Evolutionary conservation across 1,284 basidiomycete genomes (phyloP).

Genomic region (Puccinia brachypodii): DNA sequence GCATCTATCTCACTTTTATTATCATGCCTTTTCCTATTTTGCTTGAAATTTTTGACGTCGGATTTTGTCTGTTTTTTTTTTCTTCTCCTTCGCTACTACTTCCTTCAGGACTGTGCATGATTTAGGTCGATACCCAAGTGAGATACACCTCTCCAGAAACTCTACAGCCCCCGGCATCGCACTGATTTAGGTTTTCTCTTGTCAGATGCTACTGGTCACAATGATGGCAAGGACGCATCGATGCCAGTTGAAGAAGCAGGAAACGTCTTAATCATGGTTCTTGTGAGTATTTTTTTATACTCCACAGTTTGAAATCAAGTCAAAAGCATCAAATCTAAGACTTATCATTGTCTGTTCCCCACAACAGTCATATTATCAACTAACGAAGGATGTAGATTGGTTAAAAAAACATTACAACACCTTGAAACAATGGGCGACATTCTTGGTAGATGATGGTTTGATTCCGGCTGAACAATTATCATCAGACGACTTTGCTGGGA

Average conservation of each 20-base stretch:
- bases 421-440: conserved; percentile 55
- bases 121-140: conserved; percentile 55
- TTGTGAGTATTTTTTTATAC: conserved; percentile 22
- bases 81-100: neutral
- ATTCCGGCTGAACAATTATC: conserved; percentile 55
- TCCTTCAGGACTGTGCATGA: conserved; percentile 57
- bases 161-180: neutral
- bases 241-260: conserved; percentile 50
- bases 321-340: too few relatives aligned
- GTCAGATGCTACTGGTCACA: conserved; percentile 51
- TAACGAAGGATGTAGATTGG: conserved; percentile 50
- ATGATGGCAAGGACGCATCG: conserved; percentile 53
- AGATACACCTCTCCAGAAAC: neutral
- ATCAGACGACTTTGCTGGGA: conserved; percentile 57
- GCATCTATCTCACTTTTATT: too few relatives aligned
- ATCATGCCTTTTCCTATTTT: neutral
- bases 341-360: too few relatives aligned
- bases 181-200: neutral
- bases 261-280: conserved; percentile 47
- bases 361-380: conserved; percentile 42
- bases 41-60: neutral
- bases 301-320: neutral
- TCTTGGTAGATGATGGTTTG: conserved; percentile 55
- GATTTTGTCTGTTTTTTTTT: neutral
- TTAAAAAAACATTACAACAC: conserved; percentile 54